Evolutionary conservation across 2,329 filamentous ascomycete genomes (phyloP).

Genomic region (Xylaria sp.): DNA sequence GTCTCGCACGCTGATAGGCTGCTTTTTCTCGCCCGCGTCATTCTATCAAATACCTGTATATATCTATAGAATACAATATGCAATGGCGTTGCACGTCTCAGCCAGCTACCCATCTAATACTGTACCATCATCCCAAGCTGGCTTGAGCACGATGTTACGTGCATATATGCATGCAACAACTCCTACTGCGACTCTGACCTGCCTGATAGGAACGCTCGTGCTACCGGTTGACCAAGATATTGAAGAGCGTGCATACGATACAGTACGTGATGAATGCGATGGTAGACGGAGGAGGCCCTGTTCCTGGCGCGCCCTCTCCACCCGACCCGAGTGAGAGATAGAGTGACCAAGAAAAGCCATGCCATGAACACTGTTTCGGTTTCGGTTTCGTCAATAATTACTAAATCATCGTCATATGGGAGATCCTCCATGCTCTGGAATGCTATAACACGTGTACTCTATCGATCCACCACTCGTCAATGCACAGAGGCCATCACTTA

Average conservation of each 20-base stretch:
- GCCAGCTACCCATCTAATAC: no score
- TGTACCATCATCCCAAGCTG: no score
- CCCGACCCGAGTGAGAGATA: slow-evolving; percentile 4
- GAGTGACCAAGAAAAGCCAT: neutral
- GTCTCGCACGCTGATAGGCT: slow-evolving; percentile 23
- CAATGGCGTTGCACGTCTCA: slow-evolving; percentile 30
- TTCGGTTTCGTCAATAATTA: neutral
- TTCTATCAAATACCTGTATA: slow-evolving; percentile 17
- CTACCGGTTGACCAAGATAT: slow-evolving; percentile 10
- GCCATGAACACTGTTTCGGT: neutral
- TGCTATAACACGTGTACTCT: neutral
- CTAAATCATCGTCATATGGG: slow-evolving; percentile 2
- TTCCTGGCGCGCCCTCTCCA: neutral
- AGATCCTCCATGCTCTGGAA: slow-evolving; percentile 20
- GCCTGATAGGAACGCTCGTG: slow-evolving; percentile 16
- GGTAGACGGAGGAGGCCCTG: neutral
- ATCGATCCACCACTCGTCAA: slow-evolving; percentile 14
- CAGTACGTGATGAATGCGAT: neutral
- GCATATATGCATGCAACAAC: slow-evolving; percentile 28
- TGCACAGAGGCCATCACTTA: neutral
- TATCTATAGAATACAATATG: slow-evolving; percentile 29
- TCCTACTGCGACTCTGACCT: slow-evolving; percentile 31
- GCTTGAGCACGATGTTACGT: slow-evolving; percentile 29
- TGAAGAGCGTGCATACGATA: neutral
- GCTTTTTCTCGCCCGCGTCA: slow-evolving; percentile 12